These are phyloP conservation scores for Aegilops longissima DNA, from an alignment of 176 grass and related monocot species.

Conservation along the genomic window DNA sequence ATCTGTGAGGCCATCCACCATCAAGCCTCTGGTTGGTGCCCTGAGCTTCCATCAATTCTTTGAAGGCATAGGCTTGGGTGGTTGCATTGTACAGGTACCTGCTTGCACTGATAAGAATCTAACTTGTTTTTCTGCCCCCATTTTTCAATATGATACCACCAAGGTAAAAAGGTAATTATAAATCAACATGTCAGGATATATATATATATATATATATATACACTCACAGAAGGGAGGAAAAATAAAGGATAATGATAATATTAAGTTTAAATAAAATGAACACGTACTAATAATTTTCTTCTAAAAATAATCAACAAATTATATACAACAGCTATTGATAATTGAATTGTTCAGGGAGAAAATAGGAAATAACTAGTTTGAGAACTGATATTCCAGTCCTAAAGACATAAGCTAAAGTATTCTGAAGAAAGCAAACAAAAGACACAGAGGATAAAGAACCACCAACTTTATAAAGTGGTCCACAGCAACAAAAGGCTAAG, in stretches of 20 bases:
- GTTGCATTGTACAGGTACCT: constrained; percentile 90
- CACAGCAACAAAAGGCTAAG: constrained; percentile 25
- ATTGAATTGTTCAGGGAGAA: not conserved
- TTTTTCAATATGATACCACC: not conserved
- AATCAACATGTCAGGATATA: constrained; percentile 7
- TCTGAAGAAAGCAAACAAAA: constrained; percentile 20
- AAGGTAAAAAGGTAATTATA: constrained; percentile 1
- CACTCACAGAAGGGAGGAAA: not conserved
- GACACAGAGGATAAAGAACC: constrained; percentile 24
- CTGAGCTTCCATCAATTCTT: constrained; percentile 99
- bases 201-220: not conserved
- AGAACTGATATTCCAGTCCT: not conserved
- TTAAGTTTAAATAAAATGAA: constrained; percentile 4
- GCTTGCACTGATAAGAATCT: not conserved
- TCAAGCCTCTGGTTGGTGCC: constrained; percentile 86
- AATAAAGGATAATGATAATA: not conserved
- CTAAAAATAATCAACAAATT: not conserved
- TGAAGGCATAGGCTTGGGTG: constrained; percentile 92
- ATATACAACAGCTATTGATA: not conserved
- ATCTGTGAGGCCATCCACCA: constrained; percentile 67
- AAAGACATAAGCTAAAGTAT: constrained; percentile 11
- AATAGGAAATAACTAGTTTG: not conserved
- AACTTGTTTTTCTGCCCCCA: not conserved
- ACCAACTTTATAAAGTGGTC: constrained; percentile 1
- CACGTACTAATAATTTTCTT: not conserved